Conservation (phyloP, 192 early-diverging fungal species). For the Funneliformis geosporum region DNA sequence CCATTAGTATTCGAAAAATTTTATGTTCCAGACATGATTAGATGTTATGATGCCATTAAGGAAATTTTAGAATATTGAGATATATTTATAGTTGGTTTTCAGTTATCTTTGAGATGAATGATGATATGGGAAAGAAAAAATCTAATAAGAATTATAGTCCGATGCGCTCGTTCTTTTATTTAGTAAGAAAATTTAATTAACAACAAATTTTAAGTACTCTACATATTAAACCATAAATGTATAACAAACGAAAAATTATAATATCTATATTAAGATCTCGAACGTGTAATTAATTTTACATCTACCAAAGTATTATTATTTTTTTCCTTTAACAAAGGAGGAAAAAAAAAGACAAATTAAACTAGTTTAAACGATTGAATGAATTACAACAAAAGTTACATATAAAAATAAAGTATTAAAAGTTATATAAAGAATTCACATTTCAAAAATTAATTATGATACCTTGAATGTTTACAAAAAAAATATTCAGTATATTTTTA, state of each 20-base stretch:
- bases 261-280: no score
- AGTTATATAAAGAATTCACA: no score
- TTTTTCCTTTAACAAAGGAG: background rate
- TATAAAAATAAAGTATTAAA: no score
- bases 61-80: slow-evolving; percentile 72
- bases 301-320: background rate
- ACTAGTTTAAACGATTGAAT: no score
- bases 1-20: slow-evolving; percentile 92
- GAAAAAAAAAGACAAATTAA: background rate
- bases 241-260: no score
- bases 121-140: no score
- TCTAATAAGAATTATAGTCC: background rate
- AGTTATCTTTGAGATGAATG: no score
- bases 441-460: no score
- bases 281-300: background rate
- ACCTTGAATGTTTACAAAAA: no score
- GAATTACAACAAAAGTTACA: no score
- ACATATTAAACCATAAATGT: no score
- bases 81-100: background rate
- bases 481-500: slow-evolving; percentile 14
- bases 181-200: background rate
- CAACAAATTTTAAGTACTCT: background rate
- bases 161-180: background rate
- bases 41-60: slow-evolving; percentile 88
- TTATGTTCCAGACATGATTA: slow-evolving; percentile 84